Evolutionary conservation across 768 basidiomycete genomes (phyloP).

Genomic region (Podaxis sp.): DNA sequence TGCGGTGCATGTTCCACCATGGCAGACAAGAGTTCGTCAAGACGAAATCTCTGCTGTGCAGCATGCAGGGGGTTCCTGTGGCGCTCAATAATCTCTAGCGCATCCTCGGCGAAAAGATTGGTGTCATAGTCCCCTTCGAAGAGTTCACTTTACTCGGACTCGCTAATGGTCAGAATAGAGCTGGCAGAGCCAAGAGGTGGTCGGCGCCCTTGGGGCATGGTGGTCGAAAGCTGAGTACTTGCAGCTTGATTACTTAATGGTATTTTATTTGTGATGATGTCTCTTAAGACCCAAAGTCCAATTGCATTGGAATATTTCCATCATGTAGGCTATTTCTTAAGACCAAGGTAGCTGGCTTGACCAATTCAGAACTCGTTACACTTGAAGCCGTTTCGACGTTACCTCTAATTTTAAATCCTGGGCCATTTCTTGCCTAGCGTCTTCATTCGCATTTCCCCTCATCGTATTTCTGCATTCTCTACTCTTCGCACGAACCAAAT

Average conservation of each 20-base stretch:
- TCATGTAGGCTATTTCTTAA: no score
- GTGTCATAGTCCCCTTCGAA: not conserved
- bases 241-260: not conserved
- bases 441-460: no score
- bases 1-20: constrained; percentile 20
- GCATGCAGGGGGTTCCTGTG: not conserved
- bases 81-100: not conserved
- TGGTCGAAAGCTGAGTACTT: not conserved
- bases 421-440: no score
- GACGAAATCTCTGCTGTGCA: constrained; percentile 1
- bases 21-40: constrained; percentile 13
- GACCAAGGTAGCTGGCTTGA: no score
- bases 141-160: not conserved
- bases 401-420: no score
- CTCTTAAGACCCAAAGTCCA: no score
- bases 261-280: no score
- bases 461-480: no score
- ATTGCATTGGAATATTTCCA: no score
- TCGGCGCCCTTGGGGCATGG: not conserved
- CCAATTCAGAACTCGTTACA: no score
- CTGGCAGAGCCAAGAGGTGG: not conserved
- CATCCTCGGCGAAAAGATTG: not conserved
- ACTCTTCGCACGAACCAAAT: no score
- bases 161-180: not conserved
- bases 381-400: no score